Evolutionary conservation across 129 eudicot species (phyloP).

Genomic region (Centrapalus pauciflorus): DNA sequence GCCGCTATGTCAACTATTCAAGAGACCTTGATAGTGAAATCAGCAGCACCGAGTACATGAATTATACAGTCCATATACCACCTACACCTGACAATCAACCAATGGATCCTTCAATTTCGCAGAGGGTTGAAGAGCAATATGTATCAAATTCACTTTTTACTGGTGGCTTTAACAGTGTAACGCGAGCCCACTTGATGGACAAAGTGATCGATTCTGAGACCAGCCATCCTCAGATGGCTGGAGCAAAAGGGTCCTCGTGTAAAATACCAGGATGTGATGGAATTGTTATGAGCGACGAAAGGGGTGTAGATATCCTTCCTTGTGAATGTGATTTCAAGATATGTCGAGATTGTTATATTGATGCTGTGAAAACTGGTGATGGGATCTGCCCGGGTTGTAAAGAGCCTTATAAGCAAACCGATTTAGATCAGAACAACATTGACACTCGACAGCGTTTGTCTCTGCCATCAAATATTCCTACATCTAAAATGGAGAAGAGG

Average conservation of each 20-base stretch:
- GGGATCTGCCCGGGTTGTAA: conserved; percentile 68
- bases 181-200: conserved; percentile 65
- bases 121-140: conserved; percentile 57
- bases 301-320: conserved; percentile 56
- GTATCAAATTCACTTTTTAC: conserved; percentile 59
- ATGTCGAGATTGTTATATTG: conserved; percentile 59
- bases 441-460: conserved; percentile 35
- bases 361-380: conserved; percentile 51
- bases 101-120: conserved; percentile 51
- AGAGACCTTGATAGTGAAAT: conserved; percentile 57
- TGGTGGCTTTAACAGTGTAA: conserved; percentile 62
- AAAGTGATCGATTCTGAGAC: conserved; percentile 58
- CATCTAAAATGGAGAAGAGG: conserved; percentile 39
- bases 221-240: conserved; percentile 68
- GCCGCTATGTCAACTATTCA: conserved; percentile 36
- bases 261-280: conserved; percentile 56
- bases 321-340: conserved; percentile 73
- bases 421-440: conserved; percentile 34
- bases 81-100: conserved; percentile 68
- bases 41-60: conserved; percentile 30
- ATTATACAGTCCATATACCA: conserved; percentile 47
- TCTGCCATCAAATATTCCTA: conserved; percentile 30
- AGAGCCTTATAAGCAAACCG: conserved; percentile 46
- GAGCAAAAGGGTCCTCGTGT: conserved; percentile 59
- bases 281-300: conserved; percentile 57